phyloP scores from a whole-genome alignment of 2,329 filamentous ascomycete species.

The Fusarium falciforme region DNA sequence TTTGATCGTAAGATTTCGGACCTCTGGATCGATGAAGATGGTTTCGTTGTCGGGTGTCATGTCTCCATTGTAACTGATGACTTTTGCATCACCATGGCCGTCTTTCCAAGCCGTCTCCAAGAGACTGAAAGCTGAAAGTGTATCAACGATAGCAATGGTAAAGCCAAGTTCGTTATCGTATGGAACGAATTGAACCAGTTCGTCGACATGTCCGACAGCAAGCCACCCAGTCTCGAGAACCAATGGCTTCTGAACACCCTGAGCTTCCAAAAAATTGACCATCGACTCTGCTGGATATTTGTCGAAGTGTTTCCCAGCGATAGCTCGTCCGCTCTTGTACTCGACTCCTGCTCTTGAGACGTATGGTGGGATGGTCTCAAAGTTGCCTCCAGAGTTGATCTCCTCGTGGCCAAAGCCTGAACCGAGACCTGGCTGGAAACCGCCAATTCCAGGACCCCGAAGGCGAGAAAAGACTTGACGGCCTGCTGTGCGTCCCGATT shows the following conservation, averaged over 20 bases:
- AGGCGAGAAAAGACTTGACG: conserved; percentile 49
- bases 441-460: conserved; percentile 45
- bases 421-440: conserved; percentile 41
- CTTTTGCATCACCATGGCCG: conserved; percentile 39
- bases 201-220: conserved; percentile 42
- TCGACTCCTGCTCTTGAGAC: conserved; percentile 31
- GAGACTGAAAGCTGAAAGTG: conserved; percentile 39
- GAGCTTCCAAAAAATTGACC: conserved; percentile 45
- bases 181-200: conserved; percentile 46
- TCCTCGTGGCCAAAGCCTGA: conserved; percentile 14
- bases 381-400: conserved; percentile 46
- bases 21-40: conserved; percentile 8
- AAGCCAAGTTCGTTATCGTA: conserved; percentile 40
- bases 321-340: conserved; percentile 37
- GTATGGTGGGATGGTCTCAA: conserved; percentile 54
- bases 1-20: conserved; percentile 17
- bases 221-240: conserved; percentile 46
- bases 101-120: conserved; percentile 30
- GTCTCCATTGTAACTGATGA: conserved; percentile 2
- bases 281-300: conserved; percentile 31
- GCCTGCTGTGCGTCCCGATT: conserved; percentile 43
- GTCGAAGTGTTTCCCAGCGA: conserved; percentile 25
- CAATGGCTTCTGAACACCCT: conserved; percentile 50
- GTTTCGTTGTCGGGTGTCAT: conserved; percentile 6
- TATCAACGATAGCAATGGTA: conserved; percentile 40